Percentiles rank a stretch among this genome's conserved stretches.
phyloP scores from a whole-genome alignment of 2,329 filamentous ascomycete genomes.

The Blumeria hordei region DNA sequence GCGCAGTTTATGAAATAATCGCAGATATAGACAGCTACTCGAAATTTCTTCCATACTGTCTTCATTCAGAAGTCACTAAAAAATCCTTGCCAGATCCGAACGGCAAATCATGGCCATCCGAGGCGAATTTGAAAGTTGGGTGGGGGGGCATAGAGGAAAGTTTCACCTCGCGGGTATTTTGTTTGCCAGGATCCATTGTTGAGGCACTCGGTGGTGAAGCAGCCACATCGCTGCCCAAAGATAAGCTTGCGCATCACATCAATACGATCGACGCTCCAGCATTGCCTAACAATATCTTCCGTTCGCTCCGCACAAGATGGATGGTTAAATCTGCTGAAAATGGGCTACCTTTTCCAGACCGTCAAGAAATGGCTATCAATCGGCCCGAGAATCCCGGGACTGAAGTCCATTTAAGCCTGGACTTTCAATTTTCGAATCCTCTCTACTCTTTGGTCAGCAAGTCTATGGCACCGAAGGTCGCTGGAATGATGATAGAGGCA shows the following conservation, averaged over 20 bases:
- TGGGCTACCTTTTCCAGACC: slow-evolving; percentile 19
- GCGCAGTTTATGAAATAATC: slow-evolving; percentile 59
- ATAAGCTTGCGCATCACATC: slow-evolving; percentile 19
- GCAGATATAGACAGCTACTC: slow-evolving; percentile 71
- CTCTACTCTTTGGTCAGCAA: slow-evolving; percentile 62
- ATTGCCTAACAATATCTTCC: slow-evolving; percentile 31
- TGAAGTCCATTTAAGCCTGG: slow-evolving; percentile 50
- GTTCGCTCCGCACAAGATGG: slow-evolving; percentile 47
- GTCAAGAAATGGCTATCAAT: slow-evolving; percentile 11
- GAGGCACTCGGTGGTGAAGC: slow-evolving; percentile 49
- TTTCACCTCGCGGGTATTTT: slow-evolving; percentile 61
- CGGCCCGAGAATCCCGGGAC: slow-evolving; percentile 26
- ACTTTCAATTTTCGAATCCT: slow-evolving; percentile 74
- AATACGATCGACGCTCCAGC: slow-evolving; percentile 15
- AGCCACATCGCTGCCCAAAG: slow-evolving; percentile 19
- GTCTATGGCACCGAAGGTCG: slow-evolving; percentile 63
- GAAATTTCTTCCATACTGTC: slow-evolving; percentile 80
- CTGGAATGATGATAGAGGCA: slow-evolving; percentile 71
- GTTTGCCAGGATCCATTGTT: slow-evolving; percentile 45
- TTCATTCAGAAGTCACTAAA: slow-evolving; percentile 48
- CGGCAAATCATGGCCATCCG: slow-evolving; percentile 35
- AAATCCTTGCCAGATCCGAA: slow-evolving; percentile 34
- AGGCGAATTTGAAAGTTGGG: slow-evolving; percentile 61
- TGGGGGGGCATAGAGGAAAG: slow-evolving; percentile 66
- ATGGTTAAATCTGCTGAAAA: slow-evolving; percentile 27